phyloP scores from a whole-genome alignment of 2,329 filamentous ascomycete species.

The Pseudofabraea citricarpa region DNA sequence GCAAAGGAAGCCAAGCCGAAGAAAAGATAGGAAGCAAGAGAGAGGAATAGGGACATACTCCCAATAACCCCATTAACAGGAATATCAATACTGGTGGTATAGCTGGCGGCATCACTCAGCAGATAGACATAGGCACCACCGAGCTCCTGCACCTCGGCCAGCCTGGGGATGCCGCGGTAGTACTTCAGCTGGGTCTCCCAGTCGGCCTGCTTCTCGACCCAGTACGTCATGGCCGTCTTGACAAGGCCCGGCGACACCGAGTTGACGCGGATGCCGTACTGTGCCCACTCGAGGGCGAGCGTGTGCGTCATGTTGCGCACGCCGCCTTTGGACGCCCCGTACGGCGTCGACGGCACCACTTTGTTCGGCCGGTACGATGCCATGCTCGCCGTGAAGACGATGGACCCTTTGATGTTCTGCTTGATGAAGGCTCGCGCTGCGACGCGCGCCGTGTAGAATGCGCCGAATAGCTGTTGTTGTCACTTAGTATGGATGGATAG shows the following conservation, averaged over 20 bases:
- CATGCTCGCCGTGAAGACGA: constrained; percentile 43
- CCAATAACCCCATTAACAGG: constrained; percentile 34
- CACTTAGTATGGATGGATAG: not conserved
- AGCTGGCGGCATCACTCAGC: constrained; percentile 28
- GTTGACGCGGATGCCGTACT: constrained; percentile 31
- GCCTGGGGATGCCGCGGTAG: constrained; percentile 46
- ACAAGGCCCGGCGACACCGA: constrained; percentile 31
- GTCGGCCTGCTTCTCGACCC: constrained; percentile 41
- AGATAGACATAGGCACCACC: constrained; percentile 25
- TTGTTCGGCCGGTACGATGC: constrained; percentile 41
- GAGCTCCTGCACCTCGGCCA: constrained; percentile 44
- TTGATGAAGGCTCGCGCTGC: constrained; percentile 41
- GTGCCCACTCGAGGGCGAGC: constrained; percentile 32
- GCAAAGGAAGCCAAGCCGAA: too few species aligned
- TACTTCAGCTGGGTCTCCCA: constrained; percentile 49
- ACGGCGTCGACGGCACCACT: constrained; percentile 33
- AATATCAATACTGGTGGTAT: constrained; percentile 33
- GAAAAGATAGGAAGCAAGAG: too few species aligned
- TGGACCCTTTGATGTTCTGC: constrained; percentile 36
- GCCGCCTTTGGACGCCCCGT: constrained; percentile 39
- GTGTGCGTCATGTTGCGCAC: constrained; percentile 32
- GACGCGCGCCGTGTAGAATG: constrained; percentile 37
- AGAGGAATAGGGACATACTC: constrained; percentile 14
- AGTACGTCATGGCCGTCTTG: constrained; percentile 37
- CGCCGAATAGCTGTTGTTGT: constrained; percentile 31